phyloP scores from a whole-genome alignment of 2,329 filamentous ascomycete species.

The Sarocladium brachiariae region DNA sequence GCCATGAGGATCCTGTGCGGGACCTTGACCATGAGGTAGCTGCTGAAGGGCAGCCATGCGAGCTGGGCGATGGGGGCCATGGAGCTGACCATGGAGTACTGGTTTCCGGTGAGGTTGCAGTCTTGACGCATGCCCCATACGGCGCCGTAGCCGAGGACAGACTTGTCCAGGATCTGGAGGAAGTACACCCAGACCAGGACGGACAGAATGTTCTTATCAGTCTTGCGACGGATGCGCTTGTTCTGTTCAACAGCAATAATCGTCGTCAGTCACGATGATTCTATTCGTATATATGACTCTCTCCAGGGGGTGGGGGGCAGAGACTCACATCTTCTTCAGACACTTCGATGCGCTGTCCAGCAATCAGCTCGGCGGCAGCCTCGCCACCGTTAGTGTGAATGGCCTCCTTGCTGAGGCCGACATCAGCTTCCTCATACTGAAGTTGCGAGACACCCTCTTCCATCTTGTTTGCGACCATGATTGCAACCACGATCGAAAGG shows the following conservation, averaged over 20 bases:
- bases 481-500: background rate
- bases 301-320: no score
- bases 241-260: conserved; percentile 23
- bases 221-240: conserved; percentile 52
- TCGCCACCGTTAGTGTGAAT: background rate
- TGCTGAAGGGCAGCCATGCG: conserved; percentile 54
- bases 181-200: conserved; percentile 54
- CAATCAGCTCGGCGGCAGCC: background rate
- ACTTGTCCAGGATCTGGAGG: conserved; percentile 53
- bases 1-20: conserved; percentile 54
- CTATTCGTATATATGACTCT: background rate
- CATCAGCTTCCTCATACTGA: background rate
- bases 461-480: background rate
- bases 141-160: conserved; percentile 50
- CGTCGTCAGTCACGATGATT: background rate
- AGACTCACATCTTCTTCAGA: conserved; percentile 12
- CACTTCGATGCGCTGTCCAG: conserved; percentile 9
- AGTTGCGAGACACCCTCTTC: background rate
- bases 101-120: conserved; percentile 40
- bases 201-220: conserved; percentile 50
- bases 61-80: conserved; percentile 54
- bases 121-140: conserved; percentile 47
- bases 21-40: conserved; percentile 53
- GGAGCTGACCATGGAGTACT: conserved; percentile 52
- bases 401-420: background rate